phyloP scores from a whole-genome alignment of 768 basidiomycete species.

The Tricholoma sp. region DNA sequence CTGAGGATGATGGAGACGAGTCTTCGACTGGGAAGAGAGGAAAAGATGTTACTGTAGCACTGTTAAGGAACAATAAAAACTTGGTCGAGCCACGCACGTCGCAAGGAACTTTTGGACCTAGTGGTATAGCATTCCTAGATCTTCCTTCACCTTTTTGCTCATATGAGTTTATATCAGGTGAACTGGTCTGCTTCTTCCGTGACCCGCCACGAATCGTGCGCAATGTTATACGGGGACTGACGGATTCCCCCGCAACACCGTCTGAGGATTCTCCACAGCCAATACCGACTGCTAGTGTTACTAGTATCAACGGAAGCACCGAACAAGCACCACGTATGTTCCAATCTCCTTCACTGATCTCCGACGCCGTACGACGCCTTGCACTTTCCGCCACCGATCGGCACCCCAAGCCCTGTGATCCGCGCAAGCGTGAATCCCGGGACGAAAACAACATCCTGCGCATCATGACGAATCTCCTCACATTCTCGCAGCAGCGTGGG shows the following conservation, averaged over 20 bases:
- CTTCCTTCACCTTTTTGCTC: not conserved
- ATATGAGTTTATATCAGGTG: conserved; percentile 46
- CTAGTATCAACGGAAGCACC: conserved; percentile 14
- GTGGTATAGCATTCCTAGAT: conserved; percentile 48
- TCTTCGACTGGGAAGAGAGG: conserved; percentile 26
- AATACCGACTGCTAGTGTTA: conserved; percentile 3
- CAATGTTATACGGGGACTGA: conserved; percentile 45
- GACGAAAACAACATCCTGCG: conserved; percentile 59
- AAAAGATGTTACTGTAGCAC: conserved; percentile 47
- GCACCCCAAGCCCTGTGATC: conserved; percentile 31
- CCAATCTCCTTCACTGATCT: conserved; percentile 64
- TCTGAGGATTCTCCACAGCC: conserved; percentile 20
- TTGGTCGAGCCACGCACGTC: conserved; percentile 80
- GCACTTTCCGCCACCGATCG: conserved; percentile 58
- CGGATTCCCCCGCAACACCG: conserved; percentile 37
- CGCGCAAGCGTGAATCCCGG: conserved; percentile 32
- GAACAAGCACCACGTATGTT: conserved; percentile 31
- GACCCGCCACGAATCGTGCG: conserved; percentile 68
- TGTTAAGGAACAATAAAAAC: conserved; percentile 67
- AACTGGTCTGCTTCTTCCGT: conserved; percentile 83
- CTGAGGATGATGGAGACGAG: conserved; percentile 49
- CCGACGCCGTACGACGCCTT: conserved; percentile 68
- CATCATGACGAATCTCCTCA: conserved; percentile 73
- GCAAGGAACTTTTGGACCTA: conserved; percentile 85
- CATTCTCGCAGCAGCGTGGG: conserved; percentile 44